Evolutionary conservation across 140 eudicot species (phyloP).

Genomic region (Flaveria floridana): DNA sequence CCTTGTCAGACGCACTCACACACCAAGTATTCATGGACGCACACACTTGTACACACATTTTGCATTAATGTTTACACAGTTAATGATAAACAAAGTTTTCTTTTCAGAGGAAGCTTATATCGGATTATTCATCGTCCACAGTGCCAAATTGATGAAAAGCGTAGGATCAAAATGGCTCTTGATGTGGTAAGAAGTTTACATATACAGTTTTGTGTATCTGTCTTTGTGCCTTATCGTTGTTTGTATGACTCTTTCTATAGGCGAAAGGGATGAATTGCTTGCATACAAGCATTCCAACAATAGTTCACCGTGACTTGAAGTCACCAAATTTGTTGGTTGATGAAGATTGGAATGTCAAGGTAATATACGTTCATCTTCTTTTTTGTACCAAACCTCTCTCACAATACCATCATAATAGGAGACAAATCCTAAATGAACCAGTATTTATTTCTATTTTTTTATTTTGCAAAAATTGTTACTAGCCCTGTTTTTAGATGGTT

Average conservation of each 20-base stretch:
- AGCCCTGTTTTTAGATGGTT: constrained; percentile 1
- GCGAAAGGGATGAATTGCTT: constrained; percentile 98
- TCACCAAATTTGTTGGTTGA: constrained; percentile 98
- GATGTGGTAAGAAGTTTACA: constrained; percentile 72
- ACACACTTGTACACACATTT: constrained; percentile 17
- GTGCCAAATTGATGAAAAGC: constrained; percentile 88
- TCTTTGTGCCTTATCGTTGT: constrained; percentile 19
- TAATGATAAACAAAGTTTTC: not conserved
- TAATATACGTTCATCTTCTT: constrained; percentile 28
- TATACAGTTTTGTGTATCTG: not conserved
- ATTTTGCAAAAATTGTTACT: not conserved
- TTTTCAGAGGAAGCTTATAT: constrained; percentile 90
- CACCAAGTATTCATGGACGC: constrained; percentile 2
- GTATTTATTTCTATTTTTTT: not conserved
- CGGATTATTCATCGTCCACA: constrained; percentile 98
- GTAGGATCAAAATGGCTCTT: constrained; percentile 96
- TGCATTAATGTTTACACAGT: constrained; percentile 16
- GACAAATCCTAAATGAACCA: not conserved
- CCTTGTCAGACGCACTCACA: not conserved
- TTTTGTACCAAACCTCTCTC: not conserved
- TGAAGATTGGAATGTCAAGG: constrained; percentile 99
- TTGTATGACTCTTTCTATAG: constrained; percentile 41
- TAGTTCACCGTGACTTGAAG: constrained; percentile 97
- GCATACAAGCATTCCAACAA: constrained; percentile 93
- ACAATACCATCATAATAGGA: not conserved